Evolutionary conservation across 1,284 basidiomycete species (phyloP).

Genomic region (Trametes hirsuta): DNA sequence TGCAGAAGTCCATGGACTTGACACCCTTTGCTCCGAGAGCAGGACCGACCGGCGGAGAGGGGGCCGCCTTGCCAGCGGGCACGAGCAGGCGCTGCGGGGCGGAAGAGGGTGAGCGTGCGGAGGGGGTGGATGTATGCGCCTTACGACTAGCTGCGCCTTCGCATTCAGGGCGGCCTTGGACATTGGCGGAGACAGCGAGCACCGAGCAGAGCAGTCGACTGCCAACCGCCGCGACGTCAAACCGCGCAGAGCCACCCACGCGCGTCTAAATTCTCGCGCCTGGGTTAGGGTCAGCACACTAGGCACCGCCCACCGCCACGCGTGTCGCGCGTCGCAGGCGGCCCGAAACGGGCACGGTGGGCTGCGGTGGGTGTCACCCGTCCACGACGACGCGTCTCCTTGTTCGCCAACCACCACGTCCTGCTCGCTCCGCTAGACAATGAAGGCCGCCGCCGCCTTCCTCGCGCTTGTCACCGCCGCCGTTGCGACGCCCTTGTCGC

Average conservation of each 20-base stretch:
- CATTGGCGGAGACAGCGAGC: slow-evolving; percentile 42
- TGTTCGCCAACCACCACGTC: slow-evolving; percentile 12
- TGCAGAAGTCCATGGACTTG: slow-evolving; percentile 99
- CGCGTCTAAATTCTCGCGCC: slow-evolving; percentile 11
- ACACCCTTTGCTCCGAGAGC: slow-evolving; percentile 98
- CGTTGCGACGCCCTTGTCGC: slow-evolving; percentile 27
- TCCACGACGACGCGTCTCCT: slow-evolving; percentile 10
- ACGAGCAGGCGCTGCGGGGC: slow-evolving; percentile 91
- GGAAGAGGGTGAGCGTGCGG: slow-evolving; percentile 33
- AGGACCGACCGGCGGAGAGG: slow-evolving; percentile 95
- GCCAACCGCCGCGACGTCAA: slow-evolving; percentile 8
- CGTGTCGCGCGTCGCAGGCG: not conserved
- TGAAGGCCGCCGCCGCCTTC: slow-evolving; percentile 51
- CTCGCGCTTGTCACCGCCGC: slow-evolving; percentile 37
- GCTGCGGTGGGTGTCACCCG: not conserved
- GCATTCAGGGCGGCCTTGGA: slow-evolving; percentile 58
- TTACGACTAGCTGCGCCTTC: slow-evolving; percentile 67
- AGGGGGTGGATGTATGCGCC: slow-evolving; percentile 30
- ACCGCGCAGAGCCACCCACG: not conserved
- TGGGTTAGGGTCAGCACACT: slow-evolving; percentile 8
- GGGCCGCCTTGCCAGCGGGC: slow-evolving; percentile 93
- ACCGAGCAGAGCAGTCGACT: slow-evolving; percentile 7
- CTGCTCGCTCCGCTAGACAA: slow-evolving; percentile 30
- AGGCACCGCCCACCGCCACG: slow-evolving; percentile 2
- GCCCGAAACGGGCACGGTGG: slow-evolving; percentile 2